Evolutionary conservation across 768 basidiomycete genomes (phyloP).

Genomic region (Lanmaoa rubissima): DNA sequence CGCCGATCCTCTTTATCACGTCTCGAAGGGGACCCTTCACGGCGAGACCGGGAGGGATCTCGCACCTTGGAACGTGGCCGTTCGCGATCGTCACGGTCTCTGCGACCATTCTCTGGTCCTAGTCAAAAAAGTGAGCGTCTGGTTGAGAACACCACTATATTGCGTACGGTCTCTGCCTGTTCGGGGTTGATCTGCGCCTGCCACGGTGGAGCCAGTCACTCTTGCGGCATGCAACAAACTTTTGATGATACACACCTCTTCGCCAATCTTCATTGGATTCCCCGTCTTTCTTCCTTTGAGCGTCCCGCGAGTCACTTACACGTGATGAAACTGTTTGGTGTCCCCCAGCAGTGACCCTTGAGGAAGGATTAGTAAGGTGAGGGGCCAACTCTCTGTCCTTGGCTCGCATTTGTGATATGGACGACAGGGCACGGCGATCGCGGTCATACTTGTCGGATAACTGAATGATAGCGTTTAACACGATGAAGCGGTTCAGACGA

Average conservation of each 20-base stretch:
- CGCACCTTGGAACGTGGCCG: conserved; percentile 61
- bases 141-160: background rate
- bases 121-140: conserved; percentile 12
- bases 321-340: conserved; percentile 42
- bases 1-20: conserved; percentile 46
- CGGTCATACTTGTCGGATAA: conserved; percentile 88
- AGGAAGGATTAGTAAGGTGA: conserved; percentile 48
- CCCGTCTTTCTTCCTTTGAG: conserved; percentile 63
- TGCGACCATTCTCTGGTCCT: conserved; percentile 56
- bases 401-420: conserved; percentile 48
- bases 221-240: background rate
- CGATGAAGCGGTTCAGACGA: background rate
- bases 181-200: conserved; percentile 51
- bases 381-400: conserved; percentile 70
- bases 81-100: conserved; percentile 62
- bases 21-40: conserved; percentile 55
- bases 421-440: conserved; percentile 59
- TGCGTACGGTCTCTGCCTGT: conserved; percentile 58
- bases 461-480: conserved; percentile 37
- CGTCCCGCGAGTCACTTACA: conserved; percentile 57
- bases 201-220: background rate
- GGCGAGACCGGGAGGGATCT: conserved; percentile 59
- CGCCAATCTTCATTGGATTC: conserved; percentile 85
- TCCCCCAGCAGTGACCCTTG: conserved; percentile 39
- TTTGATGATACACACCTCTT: conserved; percentile 52